A percentile compares a stretch with the other conserved stretches of the same genome.
Evolutionary conservation across 495 filamentous ascomycete species (phyloP).

Genomic region (Parachaetomium inaequale): DNA sequence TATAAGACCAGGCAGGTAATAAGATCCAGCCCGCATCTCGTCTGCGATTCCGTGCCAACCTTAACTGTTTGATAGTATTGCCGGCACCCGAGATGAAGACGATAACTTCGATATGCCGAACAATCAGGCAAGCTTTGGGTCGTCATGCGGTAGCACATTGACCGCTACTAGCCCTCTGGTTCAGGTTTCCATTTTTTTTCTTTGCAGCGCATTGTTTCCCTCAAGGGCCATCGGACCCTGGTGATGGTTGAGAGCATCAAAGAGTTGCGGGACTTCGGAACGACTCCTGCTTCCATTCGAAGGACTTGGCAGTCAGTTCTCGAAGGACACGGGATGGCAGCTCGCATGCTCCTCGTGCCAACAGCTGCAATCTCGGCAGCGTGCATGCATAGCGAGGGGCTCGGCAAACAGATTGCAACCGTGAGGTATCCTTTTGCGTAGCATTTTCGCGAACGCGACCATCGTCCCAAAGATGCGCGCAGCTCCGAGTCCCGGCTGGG

Average conservation of each 20-base stretch:
- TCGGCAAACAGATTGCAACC: constrained; percentile 8
- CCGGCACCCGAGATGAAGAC: constrained; percentile 3
- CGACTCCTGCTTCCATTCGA: neutral
- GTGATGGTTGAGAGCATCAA: neutral
- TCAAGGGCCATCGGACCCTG: neutral
- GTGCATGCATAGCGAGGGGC: constrained; percentile 13
- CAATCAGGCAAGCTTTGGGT: constrained; percentile 13
- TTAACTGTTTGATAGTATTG: constrained; percentile 13
- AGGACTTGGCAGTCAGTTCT: neutral
- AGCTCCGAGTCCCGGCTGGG: neutral
- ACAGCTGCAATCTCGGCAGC: constrained; percentile 19
- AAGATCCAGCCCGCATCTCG: constrained; percentile 25
- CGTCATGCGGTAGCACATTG: neutral
- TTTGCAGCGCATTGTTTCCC: neutral
- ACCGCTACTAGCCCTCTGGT: neutral
- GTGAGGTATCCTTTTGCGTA: neutral
- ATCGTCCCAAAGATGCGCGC: neutral
- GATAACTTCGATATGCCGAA: constrained; percentile 7
- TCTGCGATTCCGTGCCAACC: constrained; percentile 22
- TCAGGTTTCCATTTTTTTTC: neutral
- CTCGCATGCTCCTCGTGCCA: constrained; percentile 9
- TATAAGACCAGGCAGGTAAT: constrained; percentile 13
- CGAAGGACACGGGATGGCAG: neutral
- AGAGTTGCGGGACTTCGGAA: neutral
- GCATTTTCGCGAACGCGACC: neutral